Evolutionary conservation across 2,329 filamentous ascomycete genomes (phyloP).

Genomic region (Phyllosticta ampelicida): DNA sequence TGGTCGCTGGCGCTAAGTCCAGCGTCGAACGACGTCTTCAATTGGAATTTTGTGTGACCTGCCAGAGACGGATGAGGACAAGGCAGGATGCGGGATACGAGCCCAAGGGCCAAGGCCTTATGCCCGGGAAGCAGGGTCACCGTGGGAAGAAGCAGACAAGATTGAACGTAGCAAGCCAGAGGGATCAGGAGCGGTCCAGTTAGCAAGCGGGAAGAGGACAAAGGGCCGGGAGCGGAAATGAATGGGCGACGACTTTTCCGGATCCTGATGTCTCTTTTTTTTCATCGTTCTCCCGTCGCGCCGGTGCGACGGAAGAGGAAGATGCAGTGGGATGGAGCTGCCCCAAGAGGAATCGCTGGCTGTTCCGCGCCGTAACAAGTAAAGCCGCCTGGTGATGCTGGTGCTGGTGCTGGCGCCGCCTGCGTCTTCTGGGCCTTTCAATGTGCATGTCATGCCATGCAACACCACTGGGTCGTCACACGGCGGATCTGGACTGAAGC

Average conservation of each 20-base stretch:
- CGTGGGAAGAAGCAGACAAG: neutral
- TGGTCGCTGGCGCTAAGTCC: neutral
- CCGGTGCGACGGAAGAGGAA: neutral
- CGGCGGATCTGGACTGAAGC: neutral
- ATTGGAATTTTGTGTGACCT: constrained; percentile 1
- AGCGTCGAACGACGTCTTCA: neutral
- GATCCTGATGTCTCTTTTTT: neutral
- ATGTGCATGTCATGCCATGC: no score
- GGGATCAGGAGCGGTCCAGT: neutral
- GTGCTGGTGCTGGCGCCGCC: no score
- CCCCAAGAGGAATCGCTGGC: neutral
- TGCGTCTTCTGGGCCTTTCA: neutral
- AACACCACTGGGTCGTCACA: neutral
- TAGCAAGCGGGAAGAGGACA: neutral
- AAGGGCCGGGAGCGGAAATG: neutral
- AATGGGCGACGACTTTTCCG: neutral
- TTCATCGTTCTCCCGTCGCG: neutral
- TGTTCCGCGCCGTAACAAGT: neutral
- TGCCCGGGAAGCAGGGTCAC: neutral
- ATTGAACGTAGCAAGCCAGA: neutral
- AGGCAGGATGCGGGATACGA: neutral
- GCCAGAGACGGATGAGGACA: neutral
- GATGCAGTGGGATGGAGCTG: neutral
- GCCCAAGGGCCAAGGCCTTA: neutral
- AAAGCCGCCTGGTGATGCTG: no score